Conservation (phyloP, 2,329 filamentous ascomycete genomes). For the Sporothrix inflata region DNA sequence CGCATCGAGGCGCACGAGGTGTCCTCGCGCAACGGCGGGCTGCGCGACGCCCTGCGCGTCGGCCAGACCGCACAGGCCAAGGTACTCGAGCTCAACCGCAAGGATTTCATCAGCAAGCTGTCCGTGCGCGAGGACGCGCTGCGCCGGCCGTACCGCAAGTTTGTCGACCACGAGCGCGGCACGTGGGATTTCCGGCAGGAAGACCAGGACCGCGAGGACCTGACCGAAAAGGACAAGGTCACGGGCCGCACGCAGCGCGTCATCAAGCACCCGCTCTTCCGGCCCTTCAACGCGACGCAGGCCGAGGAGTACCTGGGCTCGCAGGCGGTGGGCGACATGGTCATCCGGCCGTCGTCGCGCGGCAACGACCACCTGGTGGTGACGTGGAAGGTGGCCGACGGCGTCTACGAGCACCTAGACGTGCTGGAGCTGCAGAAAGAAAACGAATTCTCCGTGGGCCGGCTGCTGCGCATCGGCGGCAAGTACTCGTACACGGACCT, state of each 20-base stretch:
- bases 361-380: conserved; percentile 93
- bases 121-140: conserved; percentile 82
- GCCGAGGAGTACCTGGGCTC: conserved; percentile 92
- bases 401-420: conserved; percentile 97
- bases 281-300: conserved; percentile 86
- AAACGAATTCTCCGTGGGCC: conserved; percentile 92
- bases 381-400: conserved; percentile 97
- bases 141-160: conserved; percentile 70
- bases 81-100: conserved; percentile 83
- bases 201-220: conserved; percentile 76
- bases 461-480: conserved; percentile 79
- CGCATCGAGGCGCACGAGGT: conserved; percentile 82
- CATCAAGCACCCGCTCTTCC: conserved; percentile 97
- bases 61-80: conserved; percentile 89
- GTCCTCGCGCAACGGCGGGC: conserved; percentile 66
- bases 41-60: conserved; percentile 72
- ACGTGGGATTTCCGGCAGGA: conserved; percentile 90
- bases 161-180: conserved; percentile 71
- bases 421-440: conserved; percentile 96
- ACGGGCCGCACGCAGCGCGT: conserved; percentile 88
- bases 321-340: conserved; percentile 83
- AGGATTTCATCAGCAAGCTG: conserved; percentile 80
- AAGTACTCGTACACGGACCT: conserved; percentile 94
- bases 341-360: conserved; percentile 94
- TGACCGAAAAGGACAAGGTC: conserved; percentile 82